Evolutionary conservation across 164 flowering plant genomes (phyloP).

Genomic region (Amborella trichopoda): DNA sequence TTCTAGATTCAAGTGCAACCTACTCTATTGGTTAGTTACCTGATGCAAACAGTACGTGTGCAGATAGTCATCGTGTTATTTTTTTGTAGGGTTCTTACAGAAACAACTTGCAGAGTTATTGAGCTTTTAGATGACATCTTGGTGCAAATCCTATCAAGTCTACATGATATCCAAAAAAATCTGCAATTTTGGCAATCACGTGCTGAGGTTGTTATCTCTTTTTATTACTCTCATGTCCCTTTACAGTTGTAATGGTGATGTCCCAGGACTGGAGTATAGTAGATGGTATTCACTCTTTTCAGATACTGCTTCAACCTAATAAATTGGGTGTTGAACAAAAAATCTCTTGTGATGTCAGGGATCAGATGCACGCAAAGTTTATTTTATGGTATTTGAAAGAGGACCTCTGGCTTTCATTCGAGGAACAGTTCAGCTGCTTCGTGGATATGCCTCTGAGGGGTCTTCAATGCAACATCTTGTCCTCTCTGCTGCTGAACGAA

Average conservation of each 20-base stretch:
- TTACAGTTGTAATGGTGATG: no score
- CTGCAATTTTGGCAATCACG: conserved; percentile 73
- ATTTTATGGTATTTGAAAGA: conserved; percentile 80
- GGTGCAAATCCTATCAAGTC: conserved; percentile 35
- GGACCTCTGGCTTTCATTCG: conserved; percentile 73
- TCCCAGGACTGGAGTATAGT: neutral
- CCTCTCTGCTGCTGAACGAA: conserved; percentile 43
- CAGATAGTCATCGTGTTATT: no score
- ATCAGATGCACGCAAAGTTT: conserved; percentile 44
- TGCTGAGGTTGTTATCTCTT: conserved; percentile 54
- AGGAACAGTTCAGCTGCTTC: conserved; percentile 38
- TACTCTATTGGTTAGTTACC: no score
- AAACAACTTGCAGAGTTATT: conserved; percentile 31
- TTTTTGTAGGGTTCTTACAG: conserved; percentile 22
- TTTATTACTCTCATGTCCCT: neutral
- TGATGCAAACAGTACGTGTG: no score
- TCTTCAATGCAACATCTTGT: conserved; percentile 36
- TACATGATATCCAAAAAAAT: conserved; percentile 70
- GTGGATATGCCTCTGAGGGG: conserved; percentile 32
- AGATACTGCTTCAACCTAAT: conserved; percentile 10
- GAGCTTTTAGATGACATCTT: conserved; percentile 59
- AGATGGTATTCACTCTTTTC: neutral
- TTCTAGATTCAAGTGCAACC: no score
- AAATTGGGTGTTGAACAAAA: neutral
- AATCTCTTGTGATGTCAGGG: conserved; percentile 23